These are phyloP conservation scores for Fagus crenata DNA, from an alignment of 306 rosid species.

Conservation along the genomic window DNA sequence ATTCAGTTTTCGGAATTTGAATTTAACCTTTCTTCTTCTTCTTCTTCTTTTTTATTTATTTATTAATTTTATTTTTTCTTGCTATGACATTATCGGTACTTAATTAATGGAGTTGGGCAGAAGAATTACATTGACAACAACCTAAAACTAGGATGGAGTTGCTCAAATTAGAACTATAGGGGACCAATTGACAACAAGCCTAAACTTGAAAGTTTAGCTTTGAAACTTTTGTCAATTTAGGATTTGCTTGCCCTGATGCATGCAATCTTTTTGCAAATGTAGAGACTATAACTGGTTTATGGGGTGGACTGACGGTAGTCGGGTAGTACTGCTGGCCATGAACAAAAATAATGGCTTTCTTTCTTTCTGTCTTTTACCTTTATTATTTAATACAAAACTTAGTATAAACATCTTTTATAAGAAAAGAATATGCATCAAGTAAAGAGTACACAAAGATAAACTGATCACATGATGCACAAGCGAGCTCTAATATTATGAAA, in stretches of 20 bases:
- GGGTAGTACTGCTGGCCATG: not conserved
- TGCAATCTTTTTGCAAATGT: not conserved
- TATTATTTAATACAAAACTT: not conserved
- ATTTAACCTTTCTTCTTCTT: too few relatives aligned
- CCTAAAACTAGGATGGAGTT: too few relatives aligned
- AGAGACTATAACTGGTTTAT: slow-evolving; percentile 1
- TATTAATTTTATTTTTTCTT: too few relatives aligned
- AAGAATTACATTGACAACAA: too few relatives aligned
- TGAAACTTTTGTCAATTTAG: not conserved
- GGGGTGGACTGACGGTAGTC: not conserved
- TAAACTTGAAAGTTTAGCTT: not conserved
- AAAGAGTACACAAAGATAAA: not conserved
- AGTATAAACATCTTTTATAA: not conserved
- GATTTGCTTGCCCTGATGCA: not conserved
- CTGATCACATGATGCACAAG: not conserved
- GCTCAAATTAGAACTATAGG: too few relatives aligned
- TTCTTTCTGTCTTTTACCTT: not conserved
- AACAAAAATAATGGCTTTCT: too few relatives aligned
- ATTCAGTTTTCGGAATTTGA: too few relatives aligned
- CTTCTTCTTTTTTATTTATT: too few relatives aligned
- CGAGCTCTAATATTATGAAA: not conserved
- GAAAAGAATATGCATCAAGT: not conserved
- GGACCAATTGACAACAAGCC: too few relatives aligned
- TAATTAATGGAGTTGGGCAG: too few relatives aligned
- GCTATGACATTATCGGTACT: too few relatives aligned